phyloP scores from a whole-genome alignment of 2,329 filamentous ascomycete species.

The Laburnicola sp. region DNA sequence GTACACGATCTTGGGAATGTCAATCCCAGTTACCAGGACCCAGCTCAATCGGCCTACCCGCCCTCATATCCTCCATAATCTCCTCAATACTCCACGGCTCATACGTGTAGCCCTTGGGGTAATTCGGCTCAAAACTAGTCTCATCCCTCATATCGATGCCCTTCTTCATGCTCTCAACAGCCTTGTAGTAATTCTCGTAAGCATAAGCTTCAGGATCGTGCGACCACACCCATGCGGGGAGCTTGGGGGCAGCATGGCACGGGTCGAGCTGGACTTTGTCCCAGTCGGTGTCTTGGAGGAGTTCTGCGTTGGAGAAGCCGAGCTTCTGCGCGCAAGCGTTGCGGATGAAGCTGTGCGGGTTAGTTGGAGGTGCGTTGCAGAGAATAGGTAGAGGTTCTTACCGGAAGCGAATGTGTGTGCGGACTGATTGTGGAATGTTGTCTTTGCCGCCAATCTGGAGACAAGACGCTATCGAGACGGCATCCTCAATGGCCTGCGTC shows the following conservation, averaged over 20 bases:
- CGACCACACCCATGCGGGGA: constrained; percentile 52
- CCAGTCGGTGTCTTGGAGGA: constrained; percentile 55
- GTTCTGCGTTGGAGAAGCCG: constrained; percentile 52
- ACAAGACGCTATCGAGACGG: constrained; percentile 51
- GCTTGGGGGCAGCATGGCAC: constrained; percentile 48
- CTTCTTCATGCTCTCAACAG: constrained; percentile 47
- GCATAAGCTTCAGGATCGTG: constrained; percentile 53
- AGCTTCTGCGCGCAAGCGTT: constrained; percentile 55
- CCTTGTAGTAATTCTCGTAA: constrained; percentile 49
- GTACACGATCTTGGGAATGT: too few species aligned
- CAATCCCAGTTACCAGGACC: constrained; percentile 44
- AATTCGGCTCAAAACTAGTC: constrained; percentile 48
- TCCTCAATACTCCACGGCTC: constrained; percentile 49
- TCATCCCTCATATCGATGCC: constrained; percentile 50
- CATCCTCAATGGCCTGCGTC: constrained; percentile 54
- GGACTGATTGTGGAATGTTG: constrained; percentile 45
- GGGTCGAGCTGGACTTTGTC: constrained; percentile 53
- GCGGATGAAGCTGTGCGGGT: constrained; percentile 47
- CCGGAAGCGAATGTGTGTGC: constrained; percentile 49
- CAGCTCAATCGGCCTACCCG: constrained; percentile 39
- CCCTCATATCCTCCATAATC: constrained; percentile 46
- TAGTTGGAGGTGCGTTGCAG: background rate
- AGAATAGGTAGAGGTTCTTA: constrained; percentile 18
- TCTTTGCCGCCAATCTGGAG: constrained; percentile 50
- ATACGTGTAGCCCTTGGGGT: constrained; percentile 48